Evolutionary conservation across 1,139 yeast genomes (phyloP).

Genomic region (Hyphopichia burtonii): DNA sequence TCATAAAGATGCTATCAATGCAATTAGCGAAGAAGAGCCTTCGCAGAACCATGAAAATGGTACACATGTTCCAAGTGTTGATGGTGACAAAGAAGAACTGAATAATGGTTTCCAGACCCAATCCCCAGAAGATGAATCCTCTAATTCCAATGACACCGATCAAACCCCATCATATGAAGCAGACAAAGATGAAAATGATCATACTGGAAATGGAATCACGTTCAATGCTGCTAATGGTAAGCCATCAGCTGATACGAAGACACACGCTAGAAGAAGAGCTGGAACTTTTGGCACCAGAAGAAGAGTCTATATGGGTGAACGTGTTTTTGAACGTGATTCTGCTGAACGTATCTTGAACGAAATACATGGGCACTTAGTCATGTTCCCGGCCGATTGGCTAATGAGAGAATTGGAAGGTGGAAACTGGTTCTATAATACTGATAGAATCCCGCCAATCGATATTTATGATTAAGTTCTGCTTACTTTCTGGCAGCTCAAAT

Average conservation of each 20-base stretch:
- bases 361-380: slow-evolving; percentile 85
- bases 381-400: slow-evolving; percentile 92
- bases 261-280: slow-evolving; percentile 19
- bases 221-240: slow-evolving; percentile 1
- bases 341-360: slow-evolving; percentile 73
- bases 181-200: slow-evolving; percentile 7
- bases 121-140: neutral
- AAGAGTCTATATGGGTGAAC: slow-evolving; percentile 45
- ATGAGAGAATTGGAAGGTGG: slow-evolving; percentile 81
- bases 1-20: slow-evolving; percentile 5
- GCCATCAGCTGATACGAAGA: slow-evolving; percentile 1
- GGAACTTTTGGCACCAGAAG: slow-evolving; percentile 41
- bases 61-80: neutral
- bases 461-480: slow-evolving; percentile 63
- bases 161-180: slow-evolving; percentile 1
- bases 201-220: slow-evolving; percentile 1
- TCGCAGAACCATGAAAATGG: slow-evolving; percentile 5
- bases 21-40: slow-evolving; percentile 7
- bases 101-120: slow-evolving; percentile 4
- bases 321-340: slow-evolving; percentile 69
- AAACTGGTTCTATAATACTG: slow-evolving; percentile 94
- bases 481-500: too few relatives aligned
- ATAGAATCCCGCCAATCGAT: slow-evolving; percentile 92
- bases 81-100: neutral
- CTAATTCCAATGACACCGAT: neutral